Conservation (phyloP, 225 moss, liverwort and hornwort species). For the Pseudisothecium myosuroides region DNA sequence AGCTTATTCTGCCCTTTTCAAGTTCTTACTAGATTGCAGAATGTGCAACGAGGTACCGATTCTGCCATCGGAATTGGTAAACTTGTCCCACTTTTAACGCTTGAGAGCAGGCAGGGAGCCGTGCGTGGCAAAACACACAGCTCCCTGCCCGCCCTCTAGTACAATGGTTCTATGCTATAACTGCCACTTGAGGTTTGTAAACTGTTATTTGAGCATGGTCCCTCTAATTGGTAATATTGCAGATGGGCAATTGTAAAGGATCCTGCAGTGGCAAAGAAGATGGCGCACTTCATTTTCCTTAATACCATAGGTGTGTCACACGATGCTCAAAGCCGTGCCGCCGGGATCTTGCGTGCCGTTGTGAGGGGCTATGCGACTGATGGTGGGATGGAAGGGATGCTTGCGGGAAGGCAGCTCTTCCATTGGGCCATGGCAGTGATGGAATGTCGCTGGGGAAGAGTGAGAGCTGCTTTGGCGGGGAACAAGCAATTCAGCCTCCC, state of each 20-base stretch:
- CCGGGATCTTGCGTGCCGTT: background rate
- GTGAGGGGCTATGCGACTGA: background rate
- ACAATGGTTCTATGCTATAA: background rate
- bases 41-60: background rate
- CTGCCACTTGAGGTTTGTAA: background rate
- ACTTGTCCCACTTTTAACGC: background rate
- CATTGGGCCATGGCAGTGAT: constrained; percentile 6
- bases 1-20: background rate
- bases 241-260: constrained; percentile 53
- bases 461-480: background rate
- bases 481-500: constrained; percentile 3
- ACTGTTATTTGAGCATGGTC: background rate
- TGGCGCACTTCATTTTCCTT: background rate
- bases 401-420: background rate
- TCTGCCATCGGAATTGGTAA: background rate
- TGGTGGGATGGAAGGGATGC: background rate
- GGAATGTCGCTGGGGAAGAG: constrained; percentile 5
- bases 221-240: background rate
- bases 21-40: background rate
- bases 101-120: background rate
- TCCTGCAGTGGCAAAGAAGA: constrained; percentile 2
- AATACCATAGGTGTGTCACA: constrained; percentile 5
- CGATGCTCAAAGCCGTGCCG: constrained; percentile 15
- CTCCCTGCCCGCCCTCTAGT: background rate
- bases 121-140: background rate